These are phyloP conservation scores for Fibroporia radiculosa DNA, from an alignment of 768 basidiomycete species.

Conservation along the genomic window DNA sequence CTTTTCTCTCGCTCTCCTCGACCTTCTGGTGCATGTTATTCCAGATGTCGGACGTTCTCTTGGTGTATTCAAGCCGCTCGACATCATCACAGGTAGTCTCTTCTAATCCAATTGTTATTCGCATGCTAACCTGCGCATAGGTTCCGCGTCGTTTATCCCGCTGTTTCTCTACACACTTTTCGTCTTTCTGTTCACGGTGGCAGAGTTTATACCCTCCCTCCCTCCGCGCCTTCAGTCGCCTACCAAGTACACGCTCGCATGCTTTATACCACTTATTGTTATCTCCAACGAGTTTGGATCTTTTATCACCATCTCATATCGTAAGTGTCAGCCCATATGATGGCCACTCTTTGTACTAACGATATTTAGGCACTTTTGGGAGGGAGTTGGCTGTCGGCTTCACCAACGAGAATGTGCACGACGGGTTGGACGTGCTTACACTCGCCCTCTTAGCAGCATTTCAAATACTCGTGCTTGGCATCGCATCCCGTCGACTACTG, in stretches of 20 bases:
- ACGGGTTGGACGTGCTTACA: constrained; percentile 56
- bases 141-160: constrained; percentile 58
- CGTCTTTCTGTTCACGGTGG: constrained; percentile 48
- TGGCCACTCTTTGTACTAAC: not conserved
- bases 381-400: constrained; percentile 33
- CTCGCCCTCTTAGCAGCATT: constrained; percentile 51
- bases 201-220: constrained; percentile 43
- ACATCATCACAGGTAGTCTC: constrained; percentile 49
- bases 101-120: not conserved
- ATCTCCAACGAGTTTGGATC: constrained; percentile 54
- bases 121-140: constrained; percentile 5
- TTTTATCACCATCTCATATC: constrained; percentile 49
- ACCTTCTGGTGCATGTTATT: constrained; percentile 49
- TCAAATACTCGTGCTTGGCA: constrained; percentile 50
- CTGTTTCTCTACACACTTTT: constrained; percentile 56
- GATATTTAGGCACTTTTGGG: not conserved
- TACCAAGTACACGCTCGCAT: constrained; percentile 36
- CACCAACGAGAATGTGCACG: constrained; percentile 26
- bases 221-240: constrained; percentile 42
- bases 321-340: constrained; percentile 31
- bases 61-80: constrained; percentile 41
- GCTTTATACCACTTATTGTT: constrained; percentile 50
- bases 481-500: constrained; percentile 52
- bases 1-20: constrained; percentile 50
- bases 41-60: constrained; percentile 43